A percentile compares a stretch with the other conserved stretches of the same genome.
These are phyloP conservation scores for Populus tomentosa DNA, from an alignment of 441 rosid species.

Conservation along the genomic window DNA sequence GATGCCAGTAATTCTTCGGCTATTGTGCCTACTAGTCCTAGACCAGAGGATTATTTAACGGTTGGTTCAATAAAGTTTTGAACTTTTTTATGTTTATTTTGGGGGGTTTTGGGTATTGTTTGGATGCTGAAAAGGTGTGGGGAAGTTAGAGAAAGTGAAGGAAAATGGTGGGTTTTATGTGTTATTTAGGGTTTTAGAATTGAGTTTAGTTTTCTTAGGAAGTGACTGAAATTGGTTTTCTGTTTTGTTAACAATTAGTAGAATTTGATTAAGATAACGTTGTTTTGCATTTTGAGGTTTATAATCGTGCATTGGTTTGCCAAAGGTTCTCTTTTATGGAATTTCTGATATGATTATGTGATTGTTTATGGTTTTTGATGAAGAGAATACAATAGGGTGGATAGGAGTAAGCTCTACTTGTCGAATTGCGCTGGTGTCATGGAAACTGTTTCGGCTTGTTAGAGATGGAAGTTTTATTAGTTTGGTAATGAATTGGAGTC, in stretches of 20 bases:
- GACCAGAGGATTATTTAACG: constrained; percentile 89
- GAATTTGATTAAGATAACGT: neutral
- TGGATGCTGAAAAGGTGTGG: constrained; percentile 4
- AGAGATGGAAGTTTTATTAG: neutral
- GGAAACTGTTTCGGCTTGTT: neutral
- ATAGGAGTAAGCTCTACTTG: neutral
- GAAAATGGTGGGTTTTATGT: constrained; percentile 6
- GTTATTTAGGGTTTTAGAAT: neutral
- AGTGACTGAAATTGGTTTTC: neutral
- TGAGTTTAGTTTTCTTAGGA: neutral
- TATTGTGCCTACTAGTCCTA: constrained; percentile 66
- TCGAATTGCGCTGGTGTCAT: neutral
- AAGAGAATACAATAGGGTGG: neutral
- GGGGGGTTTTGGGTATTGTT: neutral
- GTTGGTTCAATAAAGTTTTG: constrained; percentile 33
- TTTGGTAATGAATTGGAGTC: constrained; percentile 1
- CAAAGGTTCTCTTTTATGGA: neutral
- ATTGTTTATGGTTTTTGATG: neutral
- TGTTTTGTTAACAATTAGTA: neutral
- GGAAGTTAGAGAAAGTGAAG: neutral
- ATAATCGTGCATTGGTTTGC: neutral
- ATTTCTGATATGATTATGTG: neutral
- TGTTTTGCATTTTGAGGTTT: neutral
- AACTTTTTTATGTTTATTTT: neutral
- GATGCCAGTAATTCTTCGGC: constrained; percentile 68